Base-by-base conservation (phyloP, 345 rosid genomes). In the Salix arbutifolia region DNA sequence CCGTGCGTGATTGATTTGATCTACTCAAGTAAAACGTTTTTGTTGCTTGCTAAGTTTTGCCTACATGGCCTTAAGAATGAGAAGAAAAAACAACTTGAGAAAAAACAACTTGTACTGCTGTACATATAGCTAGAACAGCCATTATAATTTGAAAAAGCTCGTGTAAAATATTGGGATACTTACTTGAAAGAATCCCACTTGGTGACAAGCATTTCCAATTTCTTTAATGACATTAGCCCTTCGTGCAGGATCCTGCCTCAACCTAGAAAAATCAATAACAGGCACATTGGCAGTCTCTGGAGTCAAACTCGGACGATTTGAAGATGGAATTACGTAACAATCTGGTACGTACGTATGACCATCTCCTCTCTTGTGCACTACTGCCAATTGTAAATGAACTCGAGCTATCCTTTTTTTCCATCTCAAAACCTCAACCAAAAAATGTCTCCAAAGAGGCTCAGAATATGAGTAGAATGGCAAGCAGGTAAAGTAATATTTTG, bases 171-270 rank as follows among this genome's bases (percentile, higher is more conserved):
- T 3, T 58, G 35, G 1, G 26, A 14, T 13, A 19, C 76, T 82
- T 81, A 91, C 96, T 66, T 87, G 90, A 71, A 91, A 90, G 79
- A 90, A 90, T 40, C 94, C 94, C 23, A 73, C 30, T 4, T 21
- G 72, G 50, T 79, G 77, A 69, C 90, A 86, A 64, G 90, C 91
- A 46, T 75, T 74, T 2, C 78, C 80, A 18, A 91, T 73, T 69
- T 91, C 83, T 69, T 77, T 75, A 61, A 90, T 70, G 75, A 78
- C 84, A 2, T 1, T 1, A 18, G 80, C 79, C 75, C 92, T 90
- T 64, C 74, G 69, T 60, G 21, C 67, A 23, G 65, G 67, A 60
- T 66, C 77, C 42, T 78, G 77, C 40, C 77, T 80, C 77, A 92
- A 48, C n/a, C 76, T 74, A 67, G 79, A 72, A 31, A 91, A 58